These are phyloP conservation scores for Nosema muscidifuracis DNA, from an alignment of 371 early-diverging fungal species.

Conservation along the genomic window DNA sequence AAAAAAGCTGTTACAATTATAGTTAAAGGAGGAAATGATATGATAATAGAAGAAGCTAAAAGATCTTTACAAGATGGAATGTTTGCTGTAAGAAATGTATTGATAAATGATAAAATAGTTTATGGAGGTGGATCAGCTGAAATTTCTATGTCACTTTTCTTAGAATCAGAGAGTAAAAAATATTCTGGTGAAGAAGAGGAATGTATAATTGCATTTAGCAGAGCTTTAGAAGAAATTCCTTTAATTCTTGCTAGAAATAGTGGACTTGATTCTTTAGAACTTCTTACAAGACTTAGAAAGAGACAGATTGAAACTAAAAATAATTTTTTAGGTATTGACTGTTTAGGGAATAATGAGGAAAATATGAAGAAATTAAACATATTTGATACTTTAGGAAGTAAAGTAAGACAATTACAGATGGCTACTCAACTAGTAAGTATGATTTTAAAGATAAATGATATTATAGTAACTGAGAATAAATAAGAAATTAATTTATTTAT, in stretches of 20 bases:
- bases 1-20: constrained; percentile 82
- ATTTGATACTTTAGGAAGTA: constrained; percentile 92
- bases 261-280: constrained; percentile 81
- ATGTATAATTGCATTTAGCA: constrained; percentile 69
- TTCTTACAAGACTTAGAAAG: constrained; percentile 80
- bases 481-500: not conserved
- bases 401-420: constrained; percentile 88
- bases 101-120: constrained; percentile 87
- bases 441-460: constrained; percentile 70
- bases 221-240: constrained; percentile 90
- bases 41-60: constrained; percentile 97
- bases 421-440: constrained; percentile 97
- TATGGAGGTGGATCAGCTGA: constrained; percentile 99
- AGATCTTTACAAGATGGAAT: constrained; percentile 96
- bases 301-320: constrained; percentile 77
- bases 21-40: constrained; percentile 94
- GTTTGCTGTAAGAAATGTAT: constrained; percentile 93
- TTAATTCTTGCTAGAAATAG: constrained; percentile 90
- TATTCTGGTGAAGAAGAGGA: constrained; percentile 27
- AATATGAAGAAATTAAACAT: constrained; percentile 93
- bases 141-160: constrained; percentile 74
- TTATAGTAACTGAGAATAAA: constrained; percentile 48
- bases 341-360: constrained; percentile 74
- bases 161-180: constrained; percentile 5
- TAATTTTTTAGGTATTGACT: constrained; percentile 83